Conservation (phyloP, 257 asterid species). For the Nemophila menziesii region DNA sequence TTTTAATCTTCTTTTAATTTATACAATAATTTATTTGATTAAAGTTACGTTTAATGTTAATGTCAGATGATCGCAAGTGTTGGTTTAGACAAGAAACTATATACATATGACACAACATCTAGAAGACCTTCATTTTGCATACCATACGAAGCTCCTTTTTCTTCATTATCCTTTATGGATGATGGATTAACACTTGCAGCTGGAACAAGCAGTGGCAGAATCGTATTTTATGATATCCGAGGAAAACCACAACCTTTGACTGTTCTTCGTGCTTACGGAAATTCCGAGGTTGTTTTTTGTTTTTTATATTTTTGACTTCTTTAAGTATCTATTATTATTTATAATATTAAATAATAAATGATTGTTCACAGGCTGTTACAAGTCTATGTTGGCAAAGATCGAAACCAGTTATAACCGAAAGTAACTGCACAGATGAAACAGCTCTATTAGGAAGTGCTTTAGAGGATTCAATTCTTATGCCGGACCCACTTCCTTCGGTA, state of each 20-base stretch:
- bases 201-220: slow-evolving; percentile 89
- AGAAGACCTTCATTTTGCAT: slow-evolving; percentile 78
- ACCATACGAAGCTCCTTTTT: slow-evolving; percentile 84
- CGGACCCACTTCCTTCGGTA: slow-evolving; percentile 85
- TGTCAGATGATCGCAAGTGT: slow-evolving; percentile 88
- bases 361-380: slow-evolving; percentile 65
- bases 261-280: slow-evolving; percentile 81
- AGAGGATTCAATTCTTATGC: slow-evolving; percentile 94
- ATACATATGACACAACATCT: slow-evolving; percentile 77
- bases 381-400: slow-evolving; percentile 94
- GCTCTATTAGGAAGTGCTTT: slow-evolving; percentile 76
- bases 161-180: slow-evolving; percentile 80
- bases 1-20: not conserved
- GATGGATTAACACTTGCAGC: slow-evolving; percentile 91
- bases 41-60: not conserved
- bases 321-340: not conserved
- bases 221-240: slow-evolving; percentile 82
- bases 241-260: slow-evolving; percentile 93
- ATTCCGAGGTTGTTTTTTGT: slow-evolving; percentile 48
- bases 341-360: slow-evolving; percentile 16
- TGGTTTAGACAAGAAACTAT: slow-evolving; percentile 94
- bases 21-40: no score
- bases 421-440: slow-evolving; percentile 55
- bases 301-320: slow-evolving; percentile 8
- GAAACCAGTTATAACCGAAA: slow-evolving; percentile 55